phyloP scores from a whole-genome alignment of 129 eudicot species.

The Ambrosia artemisiifolia region DNA sequence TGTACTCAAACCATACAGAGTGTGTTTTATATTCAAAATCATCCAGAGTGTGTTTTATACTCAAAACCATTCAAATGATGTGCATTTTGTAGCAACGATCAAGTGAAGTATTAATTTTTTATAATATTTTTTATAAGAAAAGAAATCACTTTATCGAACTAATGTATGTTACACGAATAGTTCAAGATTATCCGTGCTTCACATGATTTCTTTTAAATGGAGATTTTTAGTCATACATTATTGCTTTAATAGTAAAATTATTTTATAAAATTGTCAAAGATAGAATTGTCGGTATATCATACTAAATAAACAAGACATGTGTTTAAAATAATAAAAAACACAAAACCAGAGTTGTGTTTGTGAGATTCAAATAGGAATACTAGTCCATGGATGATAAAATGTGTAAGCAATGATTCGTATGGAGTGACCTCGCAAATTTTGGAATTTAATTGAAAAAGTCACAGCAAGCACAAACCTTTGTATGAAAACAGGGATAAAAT shows the following conservation, averaged over 20 bases:
- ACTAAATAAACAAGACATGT: not conserved
- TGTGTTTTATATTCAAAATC: too few species aligned
- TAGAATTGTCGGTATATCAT: not conserved
- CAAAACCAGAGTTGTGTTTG: not conserved
- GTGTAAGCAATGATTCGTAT: not conserved
- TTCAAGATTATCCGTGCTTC: not conserved
- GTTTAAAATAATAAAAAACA: not conserved
- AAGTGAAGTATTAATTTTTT: too few species aligned
- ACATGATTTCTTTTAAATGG: not conserved
- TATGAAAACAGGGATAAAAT: too few species aligned
- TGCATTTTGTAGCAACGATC: too few species aligned
- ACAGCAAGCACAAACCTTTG: not conserved
- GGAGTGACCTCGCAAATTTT: not conserved
- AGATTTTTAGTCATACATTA: not conserved
- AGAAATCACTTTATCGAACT: too few species aligned
- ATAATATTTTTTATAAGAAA: too few species aligned
- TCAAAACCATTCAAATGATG: too few species aligned
- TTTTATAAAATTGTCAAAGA: not conserved
- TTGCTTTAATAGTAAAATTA: too few species aligned
- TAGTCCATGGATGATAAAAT: not conserved
- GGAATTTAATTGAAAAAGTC: not conserved
- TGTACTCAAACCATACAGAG: too few species aligned
- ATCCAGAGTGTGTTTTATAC: too few species aligned
- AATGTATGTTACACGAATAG: not conserved
- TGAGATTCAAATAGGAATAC: not conserved